A percentile compares a stretch with the other conserved stretches of the same genome.
phyloP scores from a whole-genome alignment of 768 basidiomycete genomes.

The Macrocybe gigantea region DNA sequence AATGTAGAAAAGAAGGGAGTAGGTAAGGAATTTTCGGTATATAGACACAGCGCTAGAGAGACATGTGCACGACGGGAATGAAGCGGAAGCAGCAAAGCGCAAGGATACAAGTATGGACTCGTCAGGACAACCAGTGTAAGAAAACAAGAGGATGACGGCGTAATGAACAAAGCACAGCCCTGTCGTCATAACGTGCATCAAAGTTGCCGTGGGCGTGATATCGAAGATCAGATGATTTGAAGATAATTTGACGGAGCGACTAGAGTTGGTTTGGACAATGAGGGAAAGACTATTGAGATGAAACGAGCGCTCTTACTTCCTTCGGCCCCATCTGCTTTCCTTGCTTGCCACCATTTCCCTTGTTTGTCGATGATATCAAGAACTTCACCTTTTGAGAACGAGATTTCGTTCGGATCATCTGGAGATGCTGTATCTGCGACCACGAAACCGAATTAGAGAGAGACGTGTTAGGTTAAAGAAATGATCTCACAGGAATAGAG shows the following conservation, averaged over 20 bases:
- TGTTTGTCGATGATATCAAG: conserved; percentile 91
- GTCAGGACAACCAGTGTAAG: too few relatives aligned
- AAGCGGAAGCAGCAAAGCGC: too few relatives aligned
- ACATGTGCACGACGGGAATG: too few relatives aligned
- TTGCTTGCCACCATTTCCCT: conserved; percentile 92
- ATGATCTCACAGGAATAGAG: conserved; percentile 75
- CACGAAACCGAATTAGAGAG: conserved; percentile 13
- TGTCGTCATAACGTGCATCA: too few relatives aligned
- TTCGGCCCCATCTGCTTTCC: conserved; percentile 64
- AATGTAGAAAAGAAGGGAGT: conserved; percentile 1
- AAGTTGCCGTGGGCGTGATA: background rate
- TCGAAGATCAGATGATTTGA: conserved; percentile 55
- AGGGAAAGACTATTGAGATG: background rate
- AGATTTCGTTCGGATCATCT: conserved; percentile 95
- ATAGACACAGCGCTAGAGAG: too few relatives aligned
- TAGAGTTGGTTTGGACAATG: conserved; percentile 20
- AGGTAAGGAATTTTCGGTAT: conserved; percentile 1
- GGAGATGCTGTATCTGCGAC: conserved; percentile 81
- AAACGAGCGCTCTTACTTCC: conserved; percentile 57
- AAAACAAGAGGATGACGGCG: too few relatives aligned
- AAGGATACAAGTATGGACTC: too few relatives aligned
- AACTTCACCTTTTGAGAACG: conserved; percentile 87
- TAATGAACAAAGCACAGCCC: too few relatives aligned
- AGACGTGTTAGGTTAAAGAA: conserved; percentile 4
- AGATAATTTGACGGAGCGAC: conserved; percentile 86